Evolutionary conservation across 2,329 filamentous ascomycete genomes (phyloP).

Genomic region (Pseudocercospora ulei): DNA sequence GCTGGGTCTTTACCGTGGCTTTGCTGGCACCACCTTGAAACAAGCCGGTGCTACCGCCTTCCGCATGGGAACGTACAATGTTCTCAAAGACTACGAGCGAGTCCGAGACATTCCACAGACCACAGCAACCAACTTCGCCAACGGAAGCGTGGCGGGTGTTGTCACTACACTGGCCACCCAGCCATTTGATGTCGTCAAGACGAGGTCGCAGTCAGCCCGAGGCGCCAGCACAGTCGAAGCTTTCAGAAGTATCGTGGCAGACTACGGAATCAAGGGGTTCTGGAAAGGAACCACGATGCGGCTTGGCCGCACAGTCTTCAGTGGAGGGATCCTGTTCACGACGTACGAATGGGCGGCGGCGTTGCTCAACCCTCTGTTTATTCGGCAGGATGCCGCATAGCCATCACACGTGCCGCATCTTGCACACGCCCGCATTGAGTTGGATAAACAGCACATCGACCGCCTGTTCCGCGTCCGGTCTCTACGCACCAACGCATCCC

Average conservation of each 20-base stretch:
- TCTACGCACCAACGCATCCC: too few species aligned
- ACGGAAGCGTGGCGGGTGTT: slow-evolving; percentile 52
- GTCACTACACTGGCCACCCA: slow-evolving; percentile 53
- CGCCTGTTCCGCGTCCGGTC: too few species aligned
- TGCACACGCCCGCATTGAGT: too few species aligned
- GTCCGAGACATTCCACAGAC: slow-evolving; percentile 43
- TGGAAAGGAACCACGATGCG: slow-evolving; percentile 63
- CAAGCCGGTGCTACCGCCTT: slow-evolving; percentile 54
- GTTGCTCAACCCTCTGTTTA: slow-evolving; percentile 38
- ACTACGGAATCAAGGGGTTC: slow-evolving; percentile 52
- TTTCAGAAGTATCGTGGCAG: slow-evolving; percentile 45
- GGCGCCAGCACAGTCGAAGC: slow-evolving; percentile 51
- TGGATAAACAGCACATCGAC: too few species aligned
- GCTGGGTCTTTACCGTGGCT: slow-evolving; percentile 49
- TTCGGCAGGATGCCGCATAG: slow-evolving; percentile 1
- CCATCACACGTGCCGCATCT: too few species aligned
- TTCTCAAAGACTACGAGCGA: slow-evolving; percentile 51
- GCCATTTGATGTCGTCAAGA: slow-evolving; percentile 57
- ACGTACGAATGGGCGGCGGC: slow-evolving; percentile 51
- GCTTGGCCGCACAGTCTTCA: slow-evolving; percentile 53
- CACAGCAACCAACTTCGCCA: slow-evolving; percentile 50
- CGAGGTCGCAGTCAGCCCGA: slow-evolving; percentile 50
- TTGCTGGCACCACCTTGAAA: slow-evolving; percentile 53
- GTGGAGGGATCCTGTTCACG: slow-evolving; percentile 57
- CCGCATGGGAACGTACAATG: slow-evolving; percentile 54